Evolutionary conservation across 192 early-diverging fungal species (phyloP).

Genomic region (Rhizophagus clarus): DNA sequence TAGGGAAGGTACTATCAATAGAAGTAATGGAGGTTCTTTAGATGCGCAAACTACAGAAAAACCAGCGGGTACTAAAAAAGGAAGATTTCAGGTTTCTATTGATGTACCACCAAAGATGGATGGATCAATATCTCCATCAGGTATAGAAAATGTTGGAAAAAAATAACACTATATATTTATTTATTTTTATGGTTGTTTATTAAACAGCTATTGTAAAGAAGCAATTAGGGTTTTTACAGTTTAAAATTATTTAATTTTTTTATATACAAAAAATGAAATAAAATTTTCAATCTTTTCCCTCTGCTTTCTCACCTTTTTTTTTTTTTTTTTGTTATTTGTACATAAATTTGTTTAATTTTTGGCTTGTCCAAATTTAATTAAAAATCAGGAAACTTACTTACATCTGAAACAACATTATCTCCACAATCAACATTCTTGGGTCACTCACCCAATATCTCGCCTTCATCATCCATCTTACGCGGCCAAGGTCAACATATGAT

Average conservation of each 20-base stretch:
- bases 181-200: neutral
- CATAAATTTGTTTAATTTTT: neutral
- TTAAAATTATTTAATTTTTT: slow-evolving; percentile 2
- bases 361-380: neutral
- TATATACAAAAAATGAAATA: neutral
- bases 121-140: slow-evolving; percentile 13
- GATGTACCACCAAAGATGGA: slow-evolving; percentile 15
- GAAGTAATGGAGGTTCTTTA: neutral
- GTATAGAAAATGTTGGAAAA: slow-evolving; percentile 12
- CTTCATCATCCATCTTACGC: slow-evolving; percentile 39
- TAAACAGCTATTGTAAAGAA: neutral
- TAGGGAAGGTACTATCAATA: neutral
- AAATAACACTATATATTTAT: neutral
- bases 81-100: slow-evolving; percentile 33
- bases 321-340: neutral
- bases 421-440: slow-evolving; percentile 32
- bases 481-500: slow-evolving; percentile 35
- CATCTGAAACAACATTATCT: slow-evolving; percentile 34
- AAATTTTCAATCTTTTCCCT: neutral
- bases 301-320: neutral
- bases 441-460: slow-evolving; percentile 43
- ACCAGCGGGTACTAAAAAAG: slow-evolving; percentile 17
- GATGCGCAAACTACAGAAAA: slow-evolving; percentile 17
- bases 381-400: slow-evolving; percentile 1
- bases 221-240: neutral